Evolutionary conservation across 768 basidiomycete genomes (phyloP), one percentile per base, ranked within the genome.

Genomic region (Asterophora lycoperdoides): DNA sequence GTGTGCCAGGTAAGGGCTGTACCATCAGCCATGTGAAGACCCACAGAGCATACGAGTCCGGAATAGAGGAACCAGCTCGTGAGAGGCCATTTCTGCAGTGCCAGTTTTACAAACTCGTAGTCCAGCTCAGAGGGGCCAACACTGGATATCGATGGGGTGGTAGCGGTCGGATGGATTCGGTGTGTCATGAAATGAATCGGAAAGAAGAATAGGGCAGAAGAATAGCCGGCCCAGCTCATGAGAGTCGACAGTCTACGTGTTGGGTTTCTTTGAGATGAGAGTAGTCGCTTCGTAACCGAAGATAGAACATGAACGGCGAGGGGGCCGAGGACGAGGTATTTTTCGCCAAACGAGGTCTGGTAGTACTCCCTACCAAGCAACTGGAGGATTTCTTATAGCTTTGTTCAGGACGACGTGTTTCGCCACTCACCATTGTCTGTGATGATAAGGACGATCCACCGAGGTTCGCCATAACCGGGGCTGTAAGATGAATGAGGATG

Each of bases 321-420:
- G 0, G 91, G 90, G 1, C 69, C 67, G 28, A 87, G 69, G 8
- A 93, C 70, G 10, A 92, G 78, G 36, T 79, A 78, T 34, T 73
- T 78, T 64, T 93, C 89, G 17, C 79, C 78, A 44, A 83, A 74
- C 0, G 68, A 48, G 0, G 84, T 86, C 61, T 93, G 89, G 64
- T 94, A 93, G 66, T 90, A 91, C 66, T 91, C 90, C 45, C 90
- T 70, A 8, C 89, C 88, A 10, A 94, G 71, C 37, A 93, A 70
- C 89, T 93, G 56, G 8, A 36, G 11, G 14, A 15, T 8, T n/a
- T 46, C 26, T 26, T 8, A 44, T 5, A 3, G 42, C 29, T 32
- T 29, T 23, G 13, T 13, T n/a, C 6, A 14, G 23, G 23, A 23
- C 6, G 11, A 17, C 37, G 5, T 13, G 36, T 3, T 23, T 23